phyloP scores from a whole-genome alignment of 163 green algal species.

The Prototheca stagnorum region DNA sequence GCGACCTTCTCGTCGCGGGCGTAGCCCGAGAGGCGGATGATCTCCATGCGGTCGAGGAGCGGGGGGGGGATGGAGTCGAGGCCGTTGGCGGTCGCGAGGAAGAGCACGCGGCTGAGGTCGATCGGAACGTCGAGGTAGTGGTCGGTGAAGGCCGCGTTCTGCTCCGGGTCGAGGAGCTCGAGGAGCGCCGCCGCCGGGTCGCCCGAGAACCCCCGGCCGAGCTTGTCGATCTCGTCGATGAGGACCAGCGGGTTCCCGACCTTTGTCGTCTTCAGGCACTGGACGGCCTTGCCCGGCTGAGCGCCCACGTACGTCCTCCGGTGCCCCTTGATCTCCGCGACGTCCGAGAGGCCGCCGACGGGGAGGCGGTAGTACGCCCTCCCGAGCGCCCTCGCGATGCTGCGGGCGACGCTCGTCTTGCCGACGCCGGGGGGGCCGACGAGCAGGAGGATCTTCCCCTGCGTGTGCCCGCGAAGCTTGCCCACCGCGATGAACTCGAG shows the following conservation, averaged over 20 bases:
- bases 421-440: constrained; percentile 72
- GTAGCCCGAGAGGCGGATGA: constrained; percentile 61
- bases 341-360: constrained; percentile 81
- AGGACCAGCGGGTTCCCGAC: constrained; percentile 80
- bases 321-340: constrained; percentile 91
- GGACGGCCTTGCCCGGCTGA: constrained; percentile 93
- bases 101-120: constrained; percentile 74
- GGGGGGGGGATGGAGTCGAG: constrained; percentile 86
- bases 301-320: constrained; percentile 88
- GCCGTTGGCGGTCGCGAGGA: constrained; percentile 88
- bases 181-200: constrained; percentile 79
- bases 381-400: constrained; percentile 66
- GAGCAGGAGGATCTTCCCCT: constrained; percentile 93
- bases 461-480: constrained; percentile 56
- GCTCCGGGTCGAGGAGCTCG: constrained; percentile 85
- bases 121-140: constrained; percentile 86
- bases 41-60: constrained; percentile 91
- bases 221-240: constrained; percentile 97
- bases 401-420: constrained; percentile 83
- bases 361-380: constrained; percentile 85
- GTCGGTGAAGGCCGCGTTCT: constrained; percentile 78
- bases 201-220: constrained; percentile 51
- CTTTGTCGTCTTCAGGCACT: constrained; percentile 75
- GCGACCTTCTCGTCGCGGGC: constrained; percentile 73
- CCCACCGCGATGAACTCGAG: constrained; percentile 95